Evolutionary conservation across 202 grass and related monocot species (phyloP).

Genomic region (Schoenoplectus triqueter): DNA sequence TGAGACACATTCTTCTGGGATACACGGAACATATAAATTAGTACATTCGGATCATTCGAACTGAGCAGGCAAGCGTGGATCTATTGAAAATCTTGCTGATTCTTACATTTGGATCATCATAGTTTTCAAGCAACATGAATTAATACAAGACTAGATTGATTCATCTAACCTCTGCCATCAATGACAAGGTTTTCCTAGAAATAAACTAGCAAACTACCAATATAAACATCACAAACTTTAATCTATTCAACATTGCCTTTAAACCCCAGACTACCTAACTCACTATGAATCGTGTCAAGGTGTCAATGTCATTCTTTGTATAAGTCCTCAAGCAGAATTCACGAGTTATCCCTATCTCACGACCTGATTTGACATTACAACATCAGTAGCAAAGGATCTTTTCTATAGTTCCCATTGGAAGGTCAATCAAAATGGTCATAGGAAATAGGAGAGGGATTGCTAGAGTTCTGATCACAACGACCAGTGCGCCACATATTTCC

Average conservation of each 20-base stretch:
- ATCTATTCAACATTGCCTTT: background rate
- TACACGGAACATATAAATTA: background rate
- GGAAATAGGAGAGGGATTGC: constrained; percentile 69
- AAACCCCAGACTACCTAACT: constrained; percentile 15
- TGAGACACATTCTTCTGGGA: background rate
- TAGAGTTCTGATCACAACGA: constrained; percentile 64
- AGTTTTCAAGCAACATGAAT: constrained; percentile 6
- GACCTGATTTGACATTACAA: background rate
- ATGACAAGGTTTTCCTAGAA: constrained; percentile 32
- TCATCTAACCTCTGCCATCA: constrained; percentile 23
- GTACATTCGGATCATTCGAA: constrained; percentile 6
- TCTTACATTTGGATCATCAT: constrained; percentile 34
- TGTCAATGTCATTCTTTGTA: constrained; percentile 27
- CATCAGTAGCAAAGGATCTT: constrained; percentile 7
- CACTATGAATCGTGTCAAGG: constrained; percentile 22
- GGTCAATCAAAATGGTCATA: constrained; percentile 87
- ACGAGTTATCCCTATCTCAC: constrained; percentile 7
- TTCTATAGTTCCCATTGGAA: background rate
- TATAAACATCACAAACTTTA: constrained; percentile 34
- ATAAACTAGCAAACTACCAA: constrained; percentile 37
- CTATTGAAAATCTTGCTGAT: constrained; percentile 27
- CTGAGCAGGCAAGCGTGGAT: background rate
- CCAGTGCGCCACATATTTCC: constrained; percentile 70
- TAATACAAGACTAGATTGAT: constrained; percentile 37
- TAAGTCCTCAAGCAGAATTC: constrained; percentile 22